Conservation (phyloP, 2,329 filamentous ascomycete species). For the Fusarium avenaceum region DNA sequence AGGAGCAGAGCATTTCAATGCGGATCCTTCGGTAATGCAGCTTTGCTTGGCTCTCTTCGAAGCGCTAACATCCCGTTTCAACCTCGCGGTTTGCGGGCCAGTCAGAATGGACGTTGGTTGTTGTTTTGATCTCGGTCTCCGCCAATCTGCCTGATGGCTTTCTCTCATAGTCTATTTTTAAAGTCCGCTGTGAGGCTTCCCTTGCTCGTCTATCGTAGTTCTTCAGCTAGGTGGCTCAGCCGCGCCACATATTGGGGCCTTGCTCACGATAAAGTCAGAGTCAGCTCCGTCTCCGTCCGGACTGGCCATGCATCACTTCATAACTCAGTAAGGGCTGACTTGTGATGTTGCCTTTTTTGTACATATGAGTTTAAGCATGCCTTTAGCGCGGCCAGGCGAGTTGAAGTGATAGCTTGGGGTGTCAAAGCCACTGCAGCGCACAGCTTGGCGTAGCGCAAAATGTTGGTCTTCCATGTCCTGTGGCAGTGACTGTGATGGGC, state of each 20-base stretch:
- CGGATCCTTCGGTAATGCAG: neutral
- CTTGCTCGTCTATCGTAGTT: neutral
- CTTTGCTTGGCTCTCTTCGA: neutral
- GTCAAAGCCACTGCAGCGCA: slow-evolving; percentile 6
- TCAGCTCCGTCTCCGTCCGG: neutral
- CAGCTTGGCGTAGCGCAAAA: neutral
- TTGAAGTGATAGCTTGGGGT: slow-evolving; percentile 1
- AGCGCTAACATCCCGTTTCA: slow-evolving; percentile 22
- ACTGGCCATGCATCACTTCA: too few relatives aligned
- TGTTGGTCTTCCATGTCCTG: too few relatives aligned
- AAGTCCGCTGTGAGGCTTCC: slow-evolving; percentile 9
- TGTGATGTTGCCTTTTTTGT: too few relatives aligned
- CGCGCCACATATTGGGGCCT: too few relatives aligned
- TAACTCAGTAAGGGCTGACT: neutral
- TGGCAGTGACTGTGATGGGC: too few relatives aligned
- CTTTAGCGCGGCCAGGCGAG: slow-evolving; percentile 3
- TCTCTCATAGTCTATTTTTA: slow-evolving; percentile 28
- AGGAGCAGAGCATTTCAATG: neutral
- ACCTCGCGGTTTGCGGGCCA: slow-evolving; percentile 1
- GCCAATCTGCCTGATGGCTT: slow-evolving; percentile 16
- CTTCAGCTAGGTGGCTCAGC: slow-evolving; percentile 3
- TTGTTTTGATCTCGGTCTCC: too few relatives aligned
- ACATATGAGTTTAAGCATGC: neutral
- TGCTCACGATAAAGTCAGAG: too few relatives aligned
- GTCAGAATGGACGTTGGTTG: slow-evolving; percentile 2